Conservation (phyloP, 2,329 filamentous ascomycete genomes). For the Didymella pomorum region DNA sequence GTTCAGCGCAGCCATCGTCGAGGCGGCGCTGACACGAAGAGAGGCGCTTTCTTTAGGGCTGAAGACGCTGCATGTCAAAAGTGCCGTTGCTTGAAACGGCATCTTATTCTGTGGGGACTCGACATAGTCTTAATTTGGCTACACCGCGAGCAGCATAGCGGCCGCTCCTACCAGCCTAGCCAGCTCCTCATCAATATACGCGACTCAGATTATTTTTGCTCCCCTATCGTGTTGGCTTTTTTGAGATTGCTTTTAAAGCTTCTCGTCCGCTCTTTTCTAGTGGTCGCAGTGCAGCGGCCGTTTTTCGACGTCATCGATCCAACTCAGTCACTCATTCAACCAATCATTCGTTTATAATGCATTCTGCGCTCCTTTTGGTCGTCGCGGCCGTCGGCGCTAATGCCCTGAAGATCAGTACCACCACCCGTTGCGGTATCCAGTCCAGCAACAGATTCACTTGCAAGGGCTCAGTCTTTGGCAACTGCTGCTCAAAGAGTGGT, state of each 20-base stretch:
- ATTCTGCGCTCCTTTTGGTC: constrained; percentile 16
- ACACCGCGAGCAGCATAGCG: constrained; percentile 15
- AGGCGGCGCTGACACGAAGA: background rate
- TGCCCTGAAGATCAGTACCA: constrained; percentile 7
- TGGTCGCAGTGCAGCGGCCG: constrained; percentile 2
- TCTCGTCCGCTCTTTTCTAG: constrained; percentile 8
- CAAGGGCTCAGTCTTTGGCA: constrained; percentile 53
- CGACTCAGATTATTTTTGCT: constrained; percentile 2
- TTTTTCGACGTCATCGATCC: background rate
- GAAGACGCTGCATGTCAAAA: constrained; percentile 5
- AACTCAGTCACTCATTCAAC: constrained; percentile 16
- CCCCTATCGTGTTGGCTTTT: constrained; percentile 13
- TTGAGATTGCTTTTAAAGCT: constrained; percentile 5
- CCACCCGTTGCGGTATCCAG: constrained; percentile 16
- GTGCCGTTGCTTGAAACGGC: constrained; percentile 3
- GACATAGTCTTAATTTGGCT: constrained; percentile 12
- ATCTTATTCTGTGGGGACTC: constrained; percentile 12
- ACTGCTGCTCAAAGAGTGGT: constrained; percentile 57
- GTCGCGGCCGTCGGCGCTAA: constrained; percentile 16
- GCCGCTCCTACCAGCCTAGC: constrained; percentile 9
- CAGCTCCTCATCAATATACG: constrained; percentile 3
- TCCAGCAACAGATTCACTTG: constrained; percentile 45
- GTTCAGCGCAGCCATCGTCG: background rate
- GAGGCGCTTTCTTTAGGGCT: constrained; percentile 10
- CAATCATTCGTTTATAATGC: constrained; percentile 8